Percentiles rank a stretch among this genome's conserved stretches.
These are phyloP conservation scores for Cunninghamia lanceolata DNA, from an alignment of 75 land plant species.

Conservation along the genomic window DNA sequence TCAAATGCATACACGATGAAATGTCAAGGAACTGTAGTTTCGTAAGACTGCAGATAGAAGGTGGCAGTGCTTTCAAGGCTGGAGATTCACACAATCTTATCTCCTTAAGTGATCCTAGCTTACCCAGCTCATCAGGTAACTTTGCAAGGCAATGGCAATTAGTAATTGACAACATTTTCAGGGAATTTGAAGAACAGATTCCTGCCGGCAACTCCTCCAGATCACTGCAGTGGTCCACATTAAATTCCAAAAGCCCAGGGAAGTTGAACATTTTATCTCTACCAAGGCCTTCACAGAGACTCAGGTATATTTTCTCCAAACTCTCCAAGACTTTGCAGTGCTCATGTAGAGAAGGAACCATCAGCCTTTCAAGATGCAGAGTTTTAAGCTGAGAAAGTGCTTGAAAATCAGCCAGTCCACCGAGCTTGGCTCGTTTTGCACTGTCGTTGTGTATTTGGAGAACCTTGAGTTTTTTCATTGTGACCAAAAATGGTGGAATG, in stretches of 20 bases:
- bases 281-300: neutral
- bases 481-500: neutral
- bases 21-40: neutral
- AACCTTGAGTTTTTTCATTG: neutral
- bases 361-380: neutral
- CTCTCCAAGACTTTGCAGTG: neutral
- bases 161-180: neutral
- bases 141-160: neutral
- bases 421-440: neutral
- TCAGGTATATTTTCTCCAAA: neutral
- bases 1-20: neutral
- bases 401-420: neutral
- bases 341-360: neutral
- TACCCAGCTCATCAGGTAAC: neutral
- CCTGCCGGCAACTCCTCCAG: neutral
- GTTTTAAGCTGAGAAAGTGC: neutral
- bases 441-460: neutral
- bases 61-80: neutral
- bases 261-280: neutral
- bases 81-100: neutral
- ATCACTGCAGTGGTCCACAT: conserved; percentile 5
- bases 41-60: neutral
- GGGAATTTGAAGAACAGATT: neutral
- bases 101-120: neutral
- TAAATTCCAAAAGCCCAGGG: neutral